Conservation (phyloP, 1,139 yeast genomes). For the Blastobotrys raffinosifermentans region DNA sequence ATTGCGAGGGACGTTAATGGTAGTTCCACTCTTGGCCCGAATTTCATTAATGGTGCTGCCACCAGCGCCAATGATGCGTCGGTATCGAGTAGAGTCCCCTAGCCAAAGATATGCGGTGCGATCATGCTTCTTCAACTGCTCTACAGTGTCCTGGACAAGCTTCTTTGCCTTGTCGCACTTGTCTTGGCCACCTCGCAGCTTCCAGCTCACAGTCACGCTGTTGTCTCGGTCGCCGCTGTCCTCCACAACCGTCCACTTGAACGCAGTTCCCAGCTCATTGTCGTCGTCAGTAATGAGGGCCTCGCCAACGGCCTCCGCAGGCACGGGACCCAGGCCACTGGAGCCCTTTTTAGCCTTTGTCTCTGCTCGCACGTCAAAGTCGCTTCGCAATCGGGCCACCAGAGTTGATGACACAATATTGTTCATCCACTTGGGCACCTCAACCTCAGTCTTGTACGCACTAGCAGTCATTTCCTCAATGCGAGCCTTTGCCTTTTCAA, state of each 20-base stretch:
- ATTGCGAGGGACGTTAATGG: slow-evolving; percentile 59
- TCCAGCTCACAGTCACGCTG: slow-evolving; percentile 34
- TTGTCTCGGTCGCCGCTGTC: slow-evolving; percentile 37
- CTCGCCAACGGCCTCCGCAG: slow-evolving; percentile 45
- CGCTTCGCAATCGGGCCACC: slow-evolving; percentile 49
- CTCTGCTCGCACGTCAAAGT: slow-evolving; percentile 54
- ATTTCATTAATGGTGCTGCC: slow-evolving; percentile 64
- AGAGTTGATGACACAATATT: slow-evolving; percentile 64
- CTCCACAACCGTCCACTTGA: slow-evolving; percentile 29
- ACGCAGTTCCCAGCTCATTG: slow-evolving; percentile 17
- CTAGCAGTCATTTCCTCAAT: slow-evolving; percentile 34
- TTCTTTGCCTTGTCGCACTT: slow-evolving; percentile 33
- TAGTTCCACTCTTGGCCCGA: slow-evolving; percentile 53
- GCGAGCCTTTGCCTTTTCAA: slow-evolving; percentile 32
- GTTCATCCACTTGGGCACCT: slow-evolving; percentile 55
- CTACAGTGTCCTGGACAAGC: slow-evolving; percentile 31
- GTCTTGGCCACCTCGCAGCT: slow-evolving; percentile 32
- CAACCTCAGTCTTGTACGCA: slow-evolving; percentile 40
- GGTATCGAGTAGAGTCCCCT: slow-evolving; percentile 42
- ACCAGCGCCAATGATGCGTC: slow-evolving; percentile 68
- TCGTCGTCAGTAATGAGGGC: slow-evolving; percentile 17
- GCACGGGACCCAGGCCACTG: slow-evolving; percentile 53
- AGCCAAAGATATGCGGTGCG: slow-evolving; percentile 46
- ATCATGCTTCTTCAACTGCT: slow-evolving; percentile 33
- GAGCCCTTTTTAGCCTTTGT: too few relatives aligned